Conservation (phyloP, 345 rosid species). For the Carallia brachiata region DNA sequence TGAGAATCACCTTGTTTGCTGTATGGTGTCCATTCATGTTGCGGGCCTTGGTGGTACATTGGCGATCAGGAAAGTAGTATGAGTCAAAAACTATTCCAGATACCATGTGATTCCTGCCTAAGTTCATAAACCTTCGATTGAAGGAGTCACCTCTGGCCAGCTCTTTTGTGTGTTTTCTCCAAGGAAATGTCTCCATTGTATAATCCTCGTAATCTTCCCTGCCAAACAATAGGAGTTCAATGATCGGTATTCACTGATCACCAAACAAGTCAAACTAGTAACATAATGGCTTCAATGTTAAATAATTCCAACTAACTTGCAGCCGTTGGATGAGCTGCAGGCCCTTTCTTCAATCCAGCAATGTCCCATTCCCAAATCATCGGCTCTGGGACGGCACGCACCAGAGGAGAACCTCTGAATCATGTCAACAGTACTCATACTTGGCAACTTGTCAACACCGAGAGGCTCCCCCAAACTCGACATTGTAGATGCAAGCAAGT, state of each 20-base stretch:
- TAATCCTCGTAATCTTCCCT: constrained; percentile 66
- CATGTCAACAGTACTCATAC: constrained; percentile 79
- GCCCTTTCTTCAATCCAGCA: constrained; percentile 80
- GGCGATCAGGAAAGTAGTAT: constrained; percentile 43
- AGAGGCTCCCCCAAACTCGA: constrained; percentile 96
- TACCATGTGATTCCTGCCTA: constrained; percentile 38
- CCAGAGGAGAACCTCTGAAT: constrained; percentile 83
- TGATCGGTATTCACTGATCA: background rate
- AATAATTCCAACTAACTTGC: constrained; percentile 45
- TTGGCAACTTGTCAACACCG: constrained; percentile 83
- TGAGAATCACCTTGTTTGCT: constrained; percentile 55
- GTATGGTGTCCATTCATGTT: constrained; percentile 34
- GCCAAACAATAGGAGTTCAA: constrained; percentile 16
- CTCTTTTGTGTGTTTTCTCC: constrained; percentile 63
- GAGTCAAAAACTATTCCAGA: constrained; percentile 43
- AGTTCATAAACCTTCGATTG: constrained; percentile 37
- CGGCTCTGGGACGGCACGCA: constrained; percentile 70
- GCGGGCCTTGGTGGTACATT: constrained; percentile 40
- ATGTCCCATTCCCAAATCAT: constrained; percentile 73
- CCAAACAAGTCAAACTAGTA: background rate
- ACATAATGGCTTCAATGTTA: background rate
- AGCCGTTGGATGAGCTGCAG: constrained; percentile 77
- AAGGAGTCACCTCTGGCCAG: constrained; percentile 38
- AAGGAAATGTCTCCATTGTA: constrained; percentile 60
- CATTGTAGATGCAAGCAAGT: constrained; percentile 32